Base-by-base conservation (phyloP, 2,329 filamentous ascomycete genomes). In the Cladosporium colombiae region DNA sequence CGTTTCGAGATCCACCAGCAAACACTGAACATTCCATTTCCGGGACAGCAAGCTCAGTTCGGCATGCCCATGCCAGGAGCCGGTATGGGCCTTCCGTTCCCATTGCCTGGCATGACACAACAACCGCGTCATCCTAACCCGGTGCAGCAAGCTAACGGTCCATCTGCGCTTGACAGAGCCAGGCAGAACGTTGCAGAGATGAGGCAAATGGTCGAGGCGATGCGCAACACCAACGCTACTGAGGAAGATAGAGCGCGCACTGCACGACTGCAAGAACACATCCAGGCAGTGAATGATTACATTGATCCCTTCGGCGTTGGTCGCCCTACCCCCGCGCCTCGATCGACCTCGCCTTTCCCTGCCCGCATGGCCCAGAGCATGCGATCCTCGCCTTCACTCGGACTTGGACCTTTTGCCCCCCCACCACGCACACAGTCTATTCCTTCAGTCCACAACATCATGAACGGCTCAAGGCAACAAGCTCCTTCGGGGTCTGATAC, bases 141-240 rank as follows among this genome's bases (percentile, higher is more conserved):
- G 29, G 50, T 33, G 33, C 56, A 59, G 21, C 55, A 44, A 46
- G 33, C 61, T 16, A 56, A 46, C 10, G 69, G 67, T 13, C 69
- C 68, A 2, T 73, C 72, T 27, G 72, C 74, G 16, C 65, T 76
- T 13, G 74, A 75, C 53, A 69, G 70, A 60, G 74, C 74, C 14
- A 70, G 74, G 14, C 70, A 74, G 11, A 74, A 74, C 50, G 66
- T 76, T 25, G 66, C 69, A 5, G 72, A 75, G 61, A 75, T 76
- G 72, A 69, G 69, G 8, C 71, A 72, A 23, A 70, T 76, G 66
- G 67, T 75, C 14, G 70, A 69, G n/a, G 70, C 74, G 37, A 68
- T 75, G 56, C 69, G 72, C 18, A 66, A 27, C 14, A 40, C 66
- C 10, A 65, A 67, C 35, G 67, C 53, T 25, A 55, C 59, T 5